These are phyloP conservation scores for Nymphaea thermarum DNA, from an alignment of 164 flowering plant species.

Conservation along the genomic window DNA sequence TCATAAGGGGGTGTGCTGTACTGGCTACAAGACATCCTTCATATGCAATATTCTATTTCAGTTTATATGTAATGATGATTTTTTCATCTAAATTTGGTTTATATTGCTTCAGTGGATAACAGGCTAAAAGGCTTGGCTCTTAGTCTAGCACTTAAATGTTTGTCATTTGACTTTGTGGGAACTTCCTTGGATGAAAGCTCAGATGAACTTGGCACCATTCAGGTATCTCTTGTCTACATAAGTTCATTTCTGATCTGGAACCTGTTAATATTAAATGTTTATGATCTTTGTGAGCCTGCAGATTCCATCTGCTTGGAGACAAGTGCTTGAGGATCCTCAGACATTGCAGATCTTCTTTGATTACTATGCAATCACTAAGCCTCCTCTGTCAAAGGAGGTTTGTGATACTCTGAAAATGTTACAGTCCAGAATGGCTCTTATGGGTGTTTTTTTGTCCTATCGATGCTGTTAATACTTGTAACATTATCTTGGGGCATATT, in stretches of 20 bases:
- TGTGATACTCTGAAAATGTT: conserved; percentile 1
- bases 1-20: conserved; percentile 1
- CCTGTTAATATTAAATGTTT: conserved; percentile 5
- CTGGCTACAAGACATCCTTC: background rate
- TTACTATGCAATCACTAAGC: conserved; percentile 66
- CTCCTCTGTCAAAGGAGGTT: conserved; percentile 94
- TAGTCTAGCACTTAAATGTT: conserved; percentile 73
- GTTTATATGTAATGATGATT: conserved; percentile 1
- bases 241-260: background rate
- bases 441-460: too few relatives aligned
- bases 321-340: conserved; percentile 78
- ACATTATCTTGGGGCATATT: too few relatives aligned
- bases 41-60: background rate
- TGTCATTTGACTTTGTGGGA: conserved; percentile 95
- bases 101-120: conserved; percentile 35
- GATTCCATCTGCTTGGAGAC: conserved; percentile 87
- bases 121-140: conserved; percentile 77
- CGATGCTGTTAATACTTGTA: too few relatives aligned
- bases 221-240: conserved; percentile 29
- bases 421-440: too few relatives aligned
- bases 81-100: background rate
- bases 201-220: conserved; percentile 97
- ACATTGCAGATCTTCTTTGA: conserved; percentile 93
- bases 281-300: conserved; percentile 13
- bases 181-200: conserved; percentile 97